Conservation (phyloP, 1,139 yeast genomes). For the Hyphopichia fennica region DNA sequence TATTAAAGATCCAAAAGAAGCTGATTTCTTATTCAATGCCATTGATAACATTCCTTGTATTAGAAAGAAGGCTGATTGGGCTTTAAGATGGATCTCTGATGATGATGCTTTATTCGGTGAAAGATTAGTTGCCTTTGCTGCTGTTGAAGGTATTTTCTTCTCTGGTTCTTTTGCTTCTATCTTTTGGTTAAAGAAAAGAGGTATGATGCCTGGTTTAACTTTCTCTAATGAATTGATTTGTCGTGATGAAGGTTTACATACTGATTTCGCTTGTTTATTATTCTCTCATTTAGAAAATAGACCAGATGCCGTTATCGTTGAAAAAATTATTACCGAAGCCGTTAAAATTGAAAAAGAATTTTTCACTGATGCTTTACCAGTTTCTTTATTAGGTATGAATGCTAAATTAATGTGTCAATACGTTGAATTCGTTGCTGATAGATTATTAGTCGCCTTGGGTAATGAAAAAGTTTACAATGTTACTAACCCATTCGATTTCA, state of each 20-base stretch:
- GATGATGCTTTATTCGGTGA: constrained; percentile 87
- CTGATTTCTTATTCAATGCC: constrained; percentile 86
- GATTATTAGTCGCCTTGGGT: constrained; percentile 86
- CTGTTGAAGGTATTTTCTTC: constrained; percentile 98
- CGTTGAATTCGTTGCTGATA: constrained; percentile 96
- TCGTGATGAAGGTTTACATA: constrained; percentile 98
- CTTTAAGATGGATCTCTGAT: constrained; percentile 91
- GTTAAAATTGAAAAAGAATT: constrained; percentile 92
- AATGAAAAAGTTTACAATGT: constrained; percentile 85
- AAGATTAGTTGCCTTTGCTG: constrained; percentile 97
- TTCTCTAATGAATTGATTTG: constrained; percentile 95
- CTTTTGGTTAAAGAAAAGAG: constrained; percentile 97
- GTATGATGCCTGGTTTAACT: constrained; percentile 97
- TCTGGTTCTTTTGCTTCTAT: constrained; percentile 97
- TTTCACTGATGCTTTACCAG: constrained; percentile 92
- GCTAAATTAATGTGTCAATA: constrained; percentile 91
- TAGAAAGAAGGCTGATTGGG: constrained; percentile 97
- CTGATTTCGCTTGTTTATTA: constrained; percentile 95
- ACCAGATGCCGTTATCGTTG: constrained; percentile 76
- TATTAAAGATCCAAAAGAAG: constrained; percentile 91
- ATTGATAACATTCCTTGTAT: constrained; percentile 93
- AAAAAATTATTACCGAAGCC: constrained; percentile 89
- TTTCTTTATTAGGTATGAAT: constrained; percentile 91
- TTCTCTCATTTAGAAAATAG: constrained; percentile 91
- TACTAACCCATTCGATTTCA: constrained; percentile 94